Base-by-base conservation (phyloP, 768 basidiomycete species). In the Trametes elegans region DNA sequence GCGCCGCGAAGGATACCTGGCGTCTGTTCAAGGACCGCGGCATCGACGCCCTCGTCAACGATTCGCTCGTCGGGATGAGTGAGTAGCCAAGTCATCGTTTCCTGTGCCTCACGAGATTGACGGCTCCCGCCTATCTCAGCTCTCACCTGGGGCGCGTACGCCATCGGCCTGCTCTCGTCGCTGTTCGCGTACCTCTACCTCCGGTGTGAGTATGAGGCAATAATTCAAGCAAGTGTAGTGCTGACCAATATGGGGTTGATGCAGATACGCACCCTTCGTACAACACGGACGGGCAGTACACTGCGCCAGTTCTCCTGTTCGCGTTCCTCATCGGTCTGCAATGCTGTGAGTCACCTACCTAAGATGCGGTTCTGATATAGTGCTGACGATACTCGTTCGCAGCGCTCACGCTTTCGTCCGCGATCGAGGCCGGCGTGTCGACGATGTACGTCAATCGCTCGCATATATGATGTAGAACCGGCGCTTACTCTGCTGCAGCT, bases 1-100 rank as follows among this genome's bases (percentile, higher is more conserved):
- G 75, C 23, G 90, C 90, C 26, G 89, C 91, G 0, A 90, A 88
- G 68, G 89, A 90, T 67, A 90, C 92, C 0, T 93, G 87, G 88
- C 77, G 79, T 31, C 67, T 91, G 49, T 82, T 90, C 71, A 80
- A 79, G 64, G 86, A 90, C 63, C 80, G 88, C 52, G 90, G 85
- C 63, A 86, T 93, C 58, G 89, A 91, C 66, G 88, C 87, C 10
- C 73, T 93, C 9, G 78, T 93, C 59, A 92, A 93, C 63, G 91
- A 93, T 65, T 88, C 86, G 2, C 76, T 93, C 16, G 85, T 92
- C 46, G 80, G 84, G 58, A 87, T 88, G 76, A 85, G 85, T 87
- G 64, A 70, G 85, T 70, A 0, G 14, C 14, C 7, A 13, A 7
- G 3, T 11, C 19, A 7, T 8, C n/a, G 18, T 18, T n/a, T n/a